phyloP scores from a whole-genome alignment of 75 land plant genomes.

The Cupressus sempervirens region DNA sequence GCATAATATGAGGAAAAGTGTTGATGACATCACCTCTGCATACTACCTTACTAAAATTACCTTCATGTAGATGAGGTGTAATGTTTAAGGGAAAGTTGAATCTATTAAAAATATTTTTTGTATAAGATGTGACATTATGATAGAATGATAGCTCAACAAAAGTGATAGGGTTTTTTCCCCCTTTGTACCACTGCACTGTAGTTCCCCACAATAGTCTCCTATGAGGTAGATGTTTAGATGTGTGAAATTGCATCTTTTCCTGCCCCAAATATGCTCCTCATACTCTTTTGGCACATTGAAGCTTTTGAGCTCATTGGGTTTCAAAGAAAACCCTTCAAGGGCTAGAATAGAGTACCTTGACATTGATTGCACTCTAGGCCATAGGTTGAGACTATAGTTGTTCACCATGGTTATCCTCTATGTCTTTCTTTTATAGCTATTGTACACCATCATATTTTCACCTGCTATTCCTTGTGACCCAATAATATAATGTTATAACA shows the following conservation, averaged over 20 bases:
- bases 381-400: constrained; percentile 60
- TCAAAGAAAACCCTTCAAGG: constrained; percentile 57
- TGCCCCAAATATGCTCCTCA: constrained; percentile 67
- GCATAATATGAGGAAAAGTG: constrained; percentile 43
- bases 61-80: constrained; percentile 59
- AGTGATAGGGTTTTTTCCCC: constrained; percentile 46
- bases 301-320: constrained; percentile 36
- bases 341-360: constrained; percentile 61
- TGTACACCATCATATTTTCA: not conserved
- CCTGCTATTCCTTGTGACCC: not conserved
- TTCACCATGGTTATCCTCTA: constrained; percentile 47
- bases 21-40: constrained; percentile 53
- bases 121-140: constrained; percentile 56
- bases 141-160: constrained; percentile 51
- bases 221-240: constrained; percentile 48
- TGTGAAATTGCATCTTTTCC: constrained; percentile 47
- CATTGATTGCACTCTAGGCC: constrained; percentile 62
- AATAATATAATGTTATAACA: too few species aligned
- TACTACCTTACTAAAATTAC: constrained; percentile 49
- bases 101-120: too few species aligned
- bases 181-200: constrained; percentile 45
- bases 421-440: not conserved
- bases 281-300: constrained; percentile 40
- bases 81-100: constrained; percentile 72
- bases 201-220: constrained; percentile 61